A percentile compares a stretch with the other conserved stretches of the same genome.
Conservation (phyloP, 495 filamentous ascomycete genomes). For the Xylaria longipes region DNA sequence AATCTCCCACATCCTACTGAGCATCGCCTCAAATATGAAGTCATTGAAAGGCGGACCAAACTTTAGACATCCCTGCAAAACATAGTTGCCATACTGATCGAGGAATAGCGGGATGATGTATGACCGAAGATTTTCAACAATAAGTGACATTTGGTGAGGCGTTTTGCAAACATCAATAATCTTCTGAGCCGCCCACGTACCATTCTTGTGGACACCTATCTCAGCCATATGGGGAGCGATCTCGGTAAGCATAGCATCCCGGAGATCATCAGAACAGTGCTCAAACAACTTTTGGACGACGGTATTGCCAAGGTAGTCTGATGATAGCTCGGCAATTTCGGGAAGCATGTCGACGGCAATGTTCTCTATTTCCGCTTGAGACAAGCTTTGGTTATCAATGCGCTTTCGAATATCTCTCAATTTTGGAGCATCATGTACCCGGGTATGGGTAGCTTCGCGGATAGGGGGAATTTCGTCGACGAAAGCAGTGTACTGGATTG, state of each 20-base stretch:
- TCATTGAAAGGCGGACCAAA: slow-evolving; percentile 89
- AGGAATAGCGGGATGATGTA: slow-evolving; percentile 91
- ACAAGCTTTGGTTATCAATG: slow-evolving; percentile 92
- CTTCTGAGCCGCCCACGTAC: slow-evolving; percentile 98
- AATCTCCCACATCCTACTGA: slow-evolving; percentile 93
- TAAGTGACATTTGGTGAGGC: slow-evolving; percentile 80
- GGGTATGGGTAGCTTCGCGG: slow-evolving; percentile 85
- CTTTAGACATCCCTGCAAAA: slow-evolving; percentile 92
- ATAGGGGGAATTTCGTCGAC: slow-evolving; percentile 86
- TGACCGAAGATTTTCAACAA: slow-evolving; percentile 80
- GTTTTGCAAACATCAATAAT: slow-evolving; percentile 95
- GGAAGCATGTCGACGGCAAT: slow-evolving; percentile 92
- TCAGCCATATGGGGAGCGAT: slow-evolving; percentile 92
- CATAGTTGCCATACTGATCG: slow-evolving; percentile 98
- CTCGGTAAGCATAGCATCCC: slow-evolving; percentile 88
- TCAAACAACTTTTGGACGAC: slow-evolving; percentile 99
- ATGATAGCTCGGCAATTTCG: slow-evolving; percentile 92
- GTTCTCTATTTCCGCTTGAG: slow-evolving; percentile 85
- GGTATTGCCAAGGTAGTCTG: slow-evolving; percentile 96
- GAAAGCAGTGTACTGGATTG: slow-evolving; percentile 76
- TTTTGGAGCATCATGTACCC: slow-evolving; percentile 93
- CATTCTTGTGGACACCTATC: slow-evolving; percentile 98
- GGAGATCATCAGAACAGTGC: slow-evolving; percentile 86
- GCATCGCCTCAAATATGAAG: slow-evolving; percentile 98
- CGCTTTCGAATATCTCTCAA: slow-evolving; percentile 95